These are phyloP conservation scores for Wickerhamomyces canadensis DNA, from an alignment of 805 yeast genomes.

Conservation along the genomic window DNA sequence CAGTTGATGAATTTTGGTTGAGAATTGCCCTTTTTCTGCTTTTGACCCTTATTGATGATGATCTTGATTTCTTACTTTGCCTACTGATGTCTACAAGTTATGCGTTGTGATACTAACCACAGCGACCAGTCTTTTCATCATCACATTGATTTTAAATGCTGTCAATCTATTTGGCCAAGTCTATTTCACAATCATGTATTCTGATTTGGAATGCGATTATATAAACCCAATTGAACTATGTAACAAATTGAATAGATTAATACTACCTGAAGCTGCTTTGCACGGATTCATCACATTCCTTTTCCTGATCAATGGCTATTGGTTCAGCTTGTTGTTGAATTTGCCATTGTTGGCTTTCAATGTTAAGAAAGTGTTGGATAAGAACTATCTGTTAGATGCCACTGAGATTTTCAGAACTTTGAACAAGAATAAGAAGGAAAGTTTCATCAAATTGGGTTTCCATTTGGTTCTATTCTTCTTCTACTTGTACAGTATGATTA, in stretches of 20 bases:
- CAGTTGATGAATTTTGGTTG: too few relatives aligned
- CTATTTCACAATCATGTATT: constrained; percentile 90
- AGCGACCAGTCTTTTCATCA: constrained; percentile 43
- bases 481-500: constrained; percentile 93
- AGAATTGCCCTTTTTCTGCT: too few relatives aligned
- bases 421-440: constrained; percentile 87
- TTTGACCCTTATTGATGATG: background rate
- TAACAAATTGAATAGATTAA: constrained; percentile 82
- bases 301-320: constrained; percentile 82
- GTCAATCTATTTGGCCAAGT: constrained; percentile 87
- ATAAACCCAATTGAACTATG: constrained; percentile 96
- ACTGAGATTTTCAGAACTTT: constrained; percentile 96
- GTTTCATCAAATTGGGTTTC: constrained; percentile 86
- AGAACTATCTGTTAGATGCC: constrained; percentile 87
- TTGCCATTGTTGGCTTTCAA: constrained; percentile 83
- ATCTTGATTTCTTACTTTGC: background rate
- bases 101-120: background rate
- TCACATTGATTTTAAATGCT: constrained; percentile 81
- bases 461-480: constrained; percentile 89
- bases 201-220: constrained; percentile 93
- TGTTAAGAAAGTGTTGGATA: constrained; percentile 69
- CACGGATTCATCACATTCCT: constrained; percentile 68
- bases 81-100: background rate
- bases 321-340: constrained; percentile 83
- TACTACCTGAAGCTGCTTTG: constrained; percentile 83